These are phyloP conservation scores for Hylodesmum podocarpum DNA, from an alignment of 306 rosid genomes.

Conservation along the genomic window DNA sequence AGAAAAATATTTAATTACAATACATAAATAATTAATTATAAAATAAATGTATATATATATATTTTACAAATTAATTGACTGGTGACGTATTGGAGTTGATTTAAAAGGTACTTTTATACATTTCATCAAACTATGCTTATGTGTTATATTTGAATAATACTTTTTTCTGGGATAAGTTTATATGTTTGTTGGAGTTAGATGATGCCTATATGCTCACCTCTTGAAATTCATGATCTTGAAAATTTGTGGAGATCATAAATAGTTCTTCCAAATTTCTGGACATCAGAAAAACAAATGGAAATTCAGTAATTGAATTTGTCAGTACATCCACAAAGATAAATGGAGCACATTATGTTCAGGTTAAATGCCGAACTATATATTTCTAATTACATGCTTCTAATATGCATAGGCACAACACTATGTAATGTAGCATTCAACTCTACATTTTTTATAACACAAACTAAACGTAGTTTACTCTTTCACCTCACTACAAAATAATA, in stretches of 20 bases:
- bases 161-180: constrained; percentile 19
- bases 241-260: constrained; percentile 63
- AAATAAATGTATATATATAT: too few species aligned
- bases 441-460: not conserved
- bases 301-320: constrained; percentile 77
- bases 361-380: constrained; percentile 37
- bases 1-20: too few species aligned
- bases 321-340: constrained; percentile 85
- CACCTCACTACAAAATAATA: not conserved
- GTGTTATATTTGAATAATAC: not conserved
- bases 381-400: constrained; percentile 16
- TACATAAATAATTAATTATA: too few species aligned
- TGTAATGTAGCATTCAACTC: not conserved
- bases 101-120: not conserved
- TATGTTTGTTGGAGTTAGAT: constrained; percentile 10
- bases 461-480: not conserved
- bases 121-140: constrained; percentile 13
- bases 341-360: constrained; percentile 97
- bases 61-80: too few species aligned
- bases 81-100: too few species aligned
- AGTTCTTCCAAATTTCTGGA: constrained; percentile 80
- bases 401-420: not conserved
- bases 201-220: constrained; percentile 22
- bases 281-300: constrained; percentile 71
- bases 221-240: constrained; percentile 76